Percentiles rank a stretch among this genome's conserved stretches.
These are phyloP conservation scores for Colletotrichum destructivum DNA, from an alignment of 2,329 filamentous ascomycete genomes.

Conservation along the genomic window DNA sequence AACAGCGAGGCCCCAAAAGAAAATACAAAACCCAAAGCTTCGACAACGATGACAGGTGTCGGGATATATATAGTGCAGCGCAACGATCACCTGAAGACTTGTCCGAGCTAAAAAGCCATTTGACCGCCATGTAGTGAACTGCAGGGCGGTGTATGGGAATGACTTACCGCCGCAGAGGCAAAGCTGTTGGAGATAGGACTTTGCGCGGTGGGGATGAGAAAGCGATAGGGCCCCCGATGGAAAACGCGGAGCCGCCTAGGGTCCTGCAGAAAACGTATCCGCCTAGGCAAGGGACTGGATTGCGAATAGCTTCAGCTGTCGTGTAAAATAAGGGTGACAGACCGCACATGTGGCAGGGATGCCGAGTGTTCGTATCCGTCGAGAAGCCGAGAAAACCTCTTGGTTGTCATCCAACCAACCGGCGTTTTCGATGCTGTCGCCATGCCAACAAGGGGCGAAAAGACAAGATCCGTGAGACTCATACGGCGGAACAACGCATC, in stretches of 20 bases:
- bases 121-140: slow-evolving; percentile 31
- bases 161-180: slow-evolving; percentile 4
- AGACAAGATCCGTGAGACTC: slow-evolving; percentile 11
- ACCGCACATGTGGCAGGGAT: slow-evolving; percentile 21
- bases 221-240: slow-evolving; percentile 30
- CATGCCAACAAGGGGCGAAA: slow-evolving; percentile 35
- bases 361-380: slow-evolving; percentile 16
- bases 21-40: not conserved
- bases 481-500: slow-evolving; percentile 36
- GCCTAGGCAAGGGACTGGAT: slow-evolving; percentile 1
- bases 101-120: not conserved
- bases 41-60: slow-evolving; percentile 24
- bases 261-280: slow-evolving; percentile 28
- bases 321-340: not conserved
- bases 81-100: not conserved
- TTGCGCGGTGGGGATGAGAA: slow-evolving; percentile 21
- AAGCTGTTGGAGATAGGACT: slow-evolving; percentile 12
- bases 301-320: slow-evolving; percentile 33
- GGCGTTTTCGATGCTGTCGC: slow-evolving; percentile 34
- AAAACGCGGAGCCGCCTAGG: slow-evolving; percentile 30
- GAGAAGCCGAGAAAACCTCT: slow-evolving; percentile 16
- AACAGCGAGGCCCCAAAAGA: slow-evolving; percentile 9
- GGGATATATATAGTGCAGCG: not conserved
- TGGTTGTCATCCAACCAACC: slow-evolving; percentile 13
- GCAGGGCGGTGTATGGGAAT: slow-evolving; percentile 28